phyloP scores from a whole-genome alignment of 1,284 basidiomycete species.

The Pseudozyma pruni region DNA sequence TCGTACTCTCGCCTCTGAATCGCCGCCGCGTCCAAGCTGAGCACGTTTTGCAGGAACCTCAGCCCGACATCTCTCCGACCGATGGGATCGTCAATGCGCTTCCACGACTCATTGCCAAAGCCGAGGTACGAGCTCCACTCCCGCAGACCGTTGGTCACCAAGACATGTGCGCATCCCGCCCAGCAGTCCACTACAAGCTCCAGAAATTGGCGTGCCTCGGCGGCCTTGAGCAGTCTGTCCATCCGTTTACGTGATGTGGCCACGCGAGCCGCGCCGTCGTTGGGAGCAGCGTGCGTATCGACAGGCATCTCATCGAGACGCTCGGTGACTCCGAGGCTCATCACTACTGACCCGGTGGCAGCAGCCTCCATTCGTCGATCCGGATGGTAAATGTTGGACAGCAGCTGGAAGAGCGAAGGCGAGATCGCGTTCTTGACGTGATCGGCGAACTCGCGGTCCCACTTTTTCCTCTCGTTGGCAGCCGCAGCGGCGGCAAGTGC shows the following conservation, averaged over 20 bases:
- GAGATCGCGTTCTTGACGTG: conserved; percentile 73
- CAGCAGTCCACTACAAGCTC: conserved; percentile 79
- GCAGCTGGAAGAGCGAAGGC: conserved; percentile 75
- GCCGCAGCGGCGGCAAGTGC: conserved; percentile 66
- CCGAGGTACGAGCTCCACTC: conserved; percentile 77
- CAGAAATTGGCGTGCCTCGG: conserved; percentile 65
- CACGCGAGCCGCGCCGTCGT: neutral
- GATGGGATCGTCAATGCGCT: conserved; percentile 72
- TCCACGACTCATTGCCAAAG: conserved; percentile 75
- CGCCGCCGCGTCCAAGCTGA: conserved; percentile 73
- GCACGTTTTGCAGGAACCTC: conserved; percentile 76
- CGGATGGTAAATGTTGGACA: conserved; percentile 72
- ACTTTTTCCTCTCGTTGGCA: conserved; percentile 47
- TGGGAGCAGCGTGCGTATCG: neutral
- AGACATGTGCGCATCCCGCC: conserved; percentile 78
- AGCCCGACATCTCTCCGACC: conserved; percentile 77
- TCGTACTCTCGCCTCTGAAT: conserved; percentile 26
- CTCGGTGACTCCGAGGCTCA: conserved; percentile 38
- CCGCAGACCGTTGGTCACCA: conserved; percentile 75
- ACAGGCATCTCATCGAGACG: conserved; percentile 17
- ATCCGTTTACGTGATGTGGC: conserved; percentile 17
- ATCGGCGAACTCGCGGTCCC: conserved; percentile 67
- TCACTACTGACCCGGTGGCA: conserved; percentile 23
- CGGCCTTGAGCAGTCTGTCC: conserved; percentile 54
- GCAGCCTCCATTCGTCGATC: conserved; percentile 37